Evolutionary conservation across 2,329 filamentous ascomycete species (phyloP).

Genomic region (Ophiostoma montium): DNA sequence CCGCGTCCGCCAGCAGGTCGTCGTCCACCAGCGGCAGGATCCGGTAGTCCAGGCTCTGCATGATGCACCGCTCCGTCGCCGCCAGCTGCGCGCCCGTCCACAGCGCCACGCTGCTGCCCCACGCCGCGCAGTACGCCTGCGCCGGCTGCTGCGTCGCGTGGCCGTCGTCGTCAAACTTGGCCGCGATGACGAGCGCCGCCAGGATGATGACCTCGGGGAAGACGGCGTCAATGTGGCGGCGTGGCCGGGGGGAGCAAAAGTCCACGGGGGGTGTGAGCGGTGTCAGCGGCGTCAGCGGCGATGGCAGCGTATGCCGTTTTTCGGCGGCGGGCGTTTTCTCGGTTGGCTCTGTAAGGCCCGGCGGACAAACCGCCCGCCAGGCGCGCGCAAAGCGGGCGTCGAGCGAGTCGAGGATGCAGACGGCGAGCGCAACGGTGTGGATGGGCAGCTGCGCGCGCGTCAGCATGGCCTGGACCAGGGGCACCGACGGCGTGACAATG

Average conservation of each 20-base stretch:
- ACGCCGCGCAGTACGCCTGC: conserved; percentile 36
- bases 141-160: conserved; percentile 41
- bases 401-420: conserved; percentile 52
- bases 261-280: conserved; percentile 17
- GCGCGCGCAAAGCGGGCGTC: conserved; percentile 46
- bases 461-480: conserved; percentile 46
- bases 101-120: conserved; percentile 25
- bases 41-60: conserved; percentile 49
- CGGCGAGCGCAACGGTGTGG: conserved; percentile 49
- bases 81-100: conserved; percentile 52
- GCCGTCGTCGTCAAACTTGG: conserved; percentile 50
- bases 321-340: background rate
- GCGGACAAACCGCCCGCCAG: conserved; percentile 47
- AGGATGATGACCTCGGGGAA: conserved; percentile 49
- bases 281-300: conserved; percentile 19
- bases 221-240: conserved; percentile 45
- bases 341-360: conserved; percentile 15
- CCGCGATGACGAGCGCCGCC: conserved; percentile 47
- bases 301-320: conserved; percentile 36
- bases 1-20: conserved; percentile 41
- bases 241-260: conserved; percentile 1
- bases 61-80: conserved; percentile 47
- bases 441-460: conserved; percentile 41
- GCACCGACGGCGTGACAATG: conserved; percentile 40
- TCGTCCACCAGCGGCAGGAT: conserved; percentile 46